Conservation (phyloP, 441 rosid species). For the Raphanus hybrid region DNA sequence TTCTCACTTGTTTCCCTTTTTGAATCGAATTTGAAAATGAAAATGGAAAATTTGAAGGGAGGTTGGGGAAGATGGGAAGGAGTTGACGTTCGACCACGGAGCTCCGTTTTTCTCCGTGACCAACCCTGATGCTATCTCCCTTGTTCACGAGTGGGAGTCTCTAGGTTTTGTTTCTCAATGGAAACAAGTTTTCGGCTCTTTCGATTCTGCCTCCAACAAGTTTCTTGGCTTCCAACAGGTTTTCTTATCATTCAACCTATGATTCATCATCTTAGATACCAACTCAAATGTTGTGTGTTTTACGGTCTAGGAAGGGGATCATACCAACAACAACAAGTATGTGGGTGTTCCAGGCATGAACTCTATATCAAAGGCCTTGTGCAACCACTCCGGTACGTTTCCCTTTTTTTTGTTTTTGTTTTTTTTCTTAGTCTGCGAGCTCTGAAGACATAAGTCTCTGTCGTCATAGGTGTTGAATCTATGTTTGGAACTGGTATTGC, state of each 20-base stretch:
- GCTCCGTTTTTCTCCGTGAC: constrained; percentile 69
- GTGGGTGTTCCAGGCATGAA: constrained; percentile 89
- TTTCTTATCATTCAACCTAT: background rate
- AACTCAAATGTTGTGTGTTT: background rate
- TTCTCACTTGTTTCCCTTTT: no score
- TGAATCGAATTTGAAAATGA: no score
- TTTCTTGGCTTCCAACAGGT: constrained; percentile 65
- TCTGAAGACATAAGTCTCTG: background rate
- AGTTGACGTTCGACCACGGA: constrained; percentile 78
- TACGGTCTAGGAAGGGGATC: constrained; percentile 50
- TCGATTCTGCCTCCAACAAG: constrained; percentile 56
- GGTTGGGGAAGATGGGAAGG: constrained; percentile 63
- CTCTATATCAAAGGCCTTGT: constrained; percentile 68
- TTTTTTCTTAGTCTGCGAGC: background rate
- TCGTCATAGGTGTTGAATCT: constrained; percentile 62
- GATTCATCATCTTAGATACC: background rate
- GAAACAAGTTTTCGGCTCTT: constrained; percentile 63
- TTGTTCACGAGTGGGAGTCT: constrained; percentile 74
- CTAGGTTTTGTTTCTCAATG: constrained; percentile 73
- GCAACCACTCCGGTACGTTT: constrained; percentile 60
- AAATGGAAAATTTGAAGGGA: constrained; percentile 49
- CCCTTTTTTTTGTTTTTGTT: background rate
- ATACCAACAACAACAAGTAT: constrained; percentile 53
- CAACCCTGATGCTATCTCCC: constrained; percentile 53
- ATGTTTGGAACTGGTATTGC: constrained; percentile 71